Evolutionary conservation across 192 early-diverging fungal genomes (phyloP), one percentile per base, ranked within the genome.

Genomic region (Rhizophagus clarus): DNA sequence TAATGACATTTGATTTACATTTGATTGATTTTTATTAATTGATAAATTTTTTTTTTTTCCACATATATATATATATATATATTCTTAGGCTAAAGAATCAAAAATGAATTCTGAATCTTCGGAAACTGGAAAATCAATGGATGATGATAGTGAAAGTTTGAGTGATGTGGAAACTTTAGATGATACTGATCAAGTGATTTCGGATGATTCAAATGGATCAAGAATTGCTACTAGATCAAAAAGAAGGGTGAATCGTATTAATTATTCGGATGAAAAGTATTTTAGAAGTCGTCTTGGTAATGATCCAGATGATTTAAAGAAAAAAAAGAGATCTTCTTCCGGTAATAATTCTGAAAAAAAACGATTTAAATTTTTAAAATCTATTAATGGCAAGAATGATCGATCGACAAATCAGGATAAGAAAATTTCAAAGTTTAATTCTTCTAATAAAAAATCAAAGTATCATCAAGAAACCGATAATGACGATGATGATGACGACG

Each of bases 261-360:
- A 70, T 70, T 70, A 70, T 70, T 70, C 68, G 4, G 68, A 70
- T 70, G 68, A 70, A 37, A 32, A 70, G 10, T 70, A 70, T 40
- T 70, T 37, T 70, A 20, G 20, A 42, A 70, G 68, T 37, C 68
- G 68, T 66, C 24, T 66, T 37, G 68, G 20, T 20, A 34, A n/a
- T 32, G 34, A 32, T 70, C 49, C 49, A 14, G 68, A 34, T 37
- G 32, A 42, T 40, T 17, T 22, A n/a, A 70, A 70, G 34, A 70
- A 22, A 22, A 70, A 40, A 17, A 22, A 31, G 22, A 40, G 42
- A 37, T 17, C 31, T 34, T 40, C 22, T 22, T 40, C 5, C 10
- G 31, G 42, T 40, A 34, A 26, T 34, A 10, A 70, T 20, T 24
- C 14, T 17, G 34, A 70, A 22, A 70, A 70, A 37, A 40, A 40